Evolutionary conservation across 305 asterid species (phyloP).

Genomic region (Solanum hybrid): DNA sequence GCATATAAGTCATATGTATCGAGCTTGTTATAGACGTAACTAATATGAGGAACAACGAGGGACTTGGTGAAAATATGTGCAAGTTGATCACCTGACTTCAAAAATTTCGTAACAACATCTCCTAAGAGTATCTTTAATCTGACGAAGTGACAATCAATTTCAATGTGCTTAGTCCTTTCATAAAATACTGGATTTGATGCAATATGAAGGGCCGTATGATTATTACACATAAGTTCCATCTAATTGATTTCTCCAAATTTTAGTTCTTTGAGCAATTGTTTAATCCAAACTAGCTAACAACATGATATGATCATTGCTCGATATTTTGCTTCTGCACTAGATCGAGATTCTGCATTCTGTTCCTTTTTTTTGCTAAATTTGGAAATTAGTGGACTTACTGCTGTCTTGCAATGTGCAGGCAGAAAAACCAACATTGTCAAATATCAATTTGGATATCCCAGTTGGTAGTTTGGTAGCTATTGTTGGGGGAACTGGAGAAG

Average conservation of each 20-base stretch:
- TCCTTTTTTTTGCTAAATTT: background rate
- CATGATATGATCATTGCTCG: background rate
- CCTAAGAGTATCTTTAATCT: background rate
- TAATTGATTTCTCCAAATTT: background rate
- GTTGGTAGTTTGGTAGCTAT: conserved; percentile 81
- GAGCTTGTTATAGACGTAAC: background rate
- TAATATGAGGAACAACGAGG: background rate
- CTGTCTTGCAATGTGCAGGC: conserved; percentile 34
- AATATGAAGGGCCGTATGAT: background rate
- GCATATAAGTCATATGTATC: background rate
- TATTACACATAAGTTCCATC: background rate
- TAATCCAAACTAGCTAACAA: background rate
- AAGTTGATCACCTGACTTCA: background rate
- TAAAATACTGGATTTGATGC: background rate
- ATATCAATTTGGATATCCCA: conserved; percentile 77
- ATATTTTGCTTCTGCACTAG: background rate
- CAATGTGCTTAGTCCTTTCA: background rate
- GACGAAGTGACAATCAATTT: background rate
- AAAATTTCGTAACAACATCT: background rate
- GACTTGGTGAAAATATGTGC: background rate
- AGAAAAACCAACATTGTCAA: conserved; percentile 61
- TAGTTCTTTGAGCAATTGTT: background rate
- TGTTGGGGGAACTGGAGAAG: conserved; percentile 97
- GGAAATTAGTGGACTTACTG: background rate
- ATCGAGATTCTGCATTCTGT: background rate